Evolutionary conservation across 495 filamentous ascomycete genomes (phyloP), one percentile per base, ranked within the genome.

Genomic region (Pseudevernia furfuracea): DNA sequence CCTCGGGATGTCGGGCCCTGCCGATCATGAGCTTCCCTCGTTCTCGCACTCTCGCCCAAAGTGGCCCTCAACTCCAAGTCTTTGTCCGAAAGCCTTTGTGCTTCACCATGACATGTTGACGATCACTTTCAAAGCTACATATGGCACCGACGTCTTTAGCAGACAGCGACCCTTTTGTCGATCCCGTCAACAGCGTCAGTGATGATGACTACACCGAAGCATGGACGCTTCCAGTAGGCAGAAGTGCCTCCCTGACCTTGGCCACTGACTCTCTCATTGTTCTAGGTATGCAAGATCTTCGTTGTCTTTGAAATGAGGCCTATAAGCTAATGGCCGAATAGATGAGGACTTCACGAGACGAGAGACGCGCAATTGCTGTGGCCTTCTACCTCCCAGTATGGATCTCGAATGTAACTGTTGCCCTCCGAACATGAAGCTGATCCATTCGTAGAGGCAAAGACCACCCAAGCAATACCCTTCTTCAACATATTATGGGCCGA

Each of bases 401-500:
- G 23, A 37, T 1, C 17, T 7, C 17, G 36, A 39, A 15, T 59
- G 28, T 0, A 41, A 10, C 17, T 12, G 25, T 43, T n/a, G 34
- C n/a, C 37, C 15, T 19, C 25, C 23, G 21, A 5, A n/a, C 1
- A 32, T 46, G 38, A n/a, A 28, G 43, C 62, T 76, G 53, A 77
- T 57, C 48, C n/a, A 21, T 37, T 61, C 69, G 38, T 67, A 71
- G 70, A 72, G 59, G 67, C 75, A 43, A 75, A 76, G 44, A 71
- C 71, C 34, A 80, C 76, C 5, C 76, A 79, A 71, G 79, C 76
- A 56, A 88, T 97, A 19, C 85, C 88, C 0, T 85, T 92, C 61
- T 91, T 89, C 75, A 89, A 96, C 72, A 75, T 98, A 48, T 85
- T 98, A 39, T 95, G 89, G 84, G 90, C 88, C 28, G 85, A 90